phyloP scores from a whole-genome alignment of 2,329 filamentous ascomycete species.

The Colletotrichum plurivorum region DNA sequence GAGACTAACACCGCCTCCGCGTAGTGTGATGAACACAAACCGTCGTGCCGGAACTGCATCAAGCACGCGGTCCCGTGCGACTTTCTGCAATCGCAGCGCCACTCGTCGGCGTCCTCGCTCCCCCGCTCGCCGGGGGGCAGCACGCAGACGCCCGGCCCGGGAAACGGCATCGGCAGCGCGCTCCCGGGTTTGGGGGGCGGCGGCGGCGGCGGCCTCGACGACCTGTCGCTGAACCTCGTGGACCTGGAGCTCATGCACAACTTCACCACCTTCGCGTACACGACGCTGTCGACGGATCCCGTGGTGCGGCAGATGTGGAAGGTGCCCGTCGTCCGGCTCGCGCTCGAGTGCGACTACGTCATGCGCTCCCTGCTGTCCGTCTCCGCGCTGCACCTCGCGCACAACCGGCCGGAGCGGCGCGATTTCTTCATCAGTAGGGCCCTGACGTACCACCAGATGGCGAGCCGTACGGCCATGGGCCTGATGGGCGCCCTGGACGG shows the following conservation, averaged over 20 bases:
- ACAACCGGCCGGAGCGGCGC: conserved; percentile 52
- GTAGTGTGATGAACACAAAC: conserved; percentile 47
- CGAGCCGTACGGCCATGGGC: conserved; percentile 40
- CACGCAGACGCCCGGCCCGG: conserved; percentile 2
- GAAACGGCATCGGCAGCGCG: conserved; percentile 13
- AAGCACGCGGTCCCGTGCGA: conserved; percentile 47
- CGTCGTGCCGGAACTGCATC: conserved; percentile 46
- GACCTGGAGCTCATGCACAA: conserved; percentile 69
- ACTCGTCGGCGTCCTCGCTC: conserved; percentile 28
- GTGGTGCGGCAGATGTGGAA: conserved; percentile 61
- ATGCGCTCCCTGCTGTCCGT: conserved; percentile 65
- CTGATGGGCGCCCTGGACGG: conserved; percentile 39
- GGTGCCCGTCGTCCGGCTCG: conserved; percentile 61
- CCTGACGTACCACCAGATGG: conserved; percentile 41
- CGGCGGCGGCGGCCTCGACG: conserved; percentile 37
- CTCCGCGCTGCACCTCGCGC: conserved; percentile 64
- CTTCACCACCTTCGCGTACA: conserved; percentile 63
- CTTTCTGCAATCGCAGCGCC: conserved; percentile 42
- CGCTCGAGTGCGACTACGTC: conserved; percentile 62
- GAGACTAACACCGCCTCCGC: conserved; percentile 2
- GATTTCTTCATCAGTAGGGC: conserved; percentile 52
- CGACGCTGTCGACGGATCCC: conserved; percentile 60
- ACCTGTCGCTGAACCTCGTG: conserved; percentile 52
- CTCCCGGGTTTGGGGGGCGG: conserved; percentile 10
- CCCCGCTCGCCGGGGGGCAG: conserved; percentile 32